phyloP scores from a whole-genome alignment of 768 basidiomycete genomes.

The Lyophyllum decastes region DNA sequence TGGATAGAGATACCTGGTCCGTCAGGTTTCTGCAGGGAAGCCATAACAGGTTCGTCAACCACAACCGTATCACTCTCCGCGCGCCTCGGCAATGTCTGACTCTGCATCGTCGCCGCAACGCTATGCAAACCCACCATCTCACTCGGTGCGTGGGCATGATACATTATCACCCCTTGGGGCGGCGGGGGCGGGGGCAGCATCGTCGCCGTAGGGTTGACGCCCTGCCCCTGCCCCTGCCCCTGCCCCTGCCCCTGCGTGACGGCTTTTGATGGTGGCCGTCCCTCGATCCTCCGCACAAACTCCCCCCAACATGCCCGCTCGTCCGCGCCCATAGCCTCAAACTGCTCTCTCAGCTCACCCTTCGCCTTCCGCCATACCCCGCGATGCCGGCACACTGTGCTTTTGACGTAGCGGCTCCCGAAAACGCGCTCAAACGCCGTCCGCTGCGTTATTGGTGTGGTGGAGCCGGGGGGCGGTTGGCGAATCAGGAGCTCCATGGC shows the following conservation, averaged over 20 bases:
- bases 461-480: conserved; percentile 33
- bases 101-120: neutral
- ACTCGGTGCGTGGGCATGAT: neutral
- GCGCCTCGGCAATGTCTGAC: conserved; percentile 10
- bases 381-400: conserved; percentile 72
- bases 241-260: too few species aligned
- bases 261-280: conserved; percentile 25
- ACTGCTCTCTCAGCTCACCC: conserved; percentile 45
- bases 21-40: conserved; percentile 30
- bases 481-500: conserved; percentile 45
- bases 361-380: conserved; percentile 66
- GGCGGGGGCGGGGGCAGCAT: neutral
- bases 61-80: conserved; percentile 9
- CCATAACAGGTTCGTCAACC: conserved; percentile 27
- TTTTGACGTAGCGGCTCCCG: conserved; percentile 71
- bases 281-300: conserved; percentile 65
- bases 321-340: conserved; percentile 53
- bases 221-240: too few species aligned
- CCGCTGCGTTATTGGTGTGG: conserved; percentile 58
- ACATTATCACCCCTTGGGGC: neutral
- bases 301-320: conserved; percentile 70
- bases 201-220: neutral
- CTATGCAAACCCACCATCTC: conserved; percentile 25
- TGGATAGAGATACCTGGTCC: neutral
- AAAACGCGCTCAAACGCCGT: conserved; percentile 71